Base-by-base conservation (phyloP, 495 filamentous ascomycete species). In the Podospora pseudoanserina region DNA sequence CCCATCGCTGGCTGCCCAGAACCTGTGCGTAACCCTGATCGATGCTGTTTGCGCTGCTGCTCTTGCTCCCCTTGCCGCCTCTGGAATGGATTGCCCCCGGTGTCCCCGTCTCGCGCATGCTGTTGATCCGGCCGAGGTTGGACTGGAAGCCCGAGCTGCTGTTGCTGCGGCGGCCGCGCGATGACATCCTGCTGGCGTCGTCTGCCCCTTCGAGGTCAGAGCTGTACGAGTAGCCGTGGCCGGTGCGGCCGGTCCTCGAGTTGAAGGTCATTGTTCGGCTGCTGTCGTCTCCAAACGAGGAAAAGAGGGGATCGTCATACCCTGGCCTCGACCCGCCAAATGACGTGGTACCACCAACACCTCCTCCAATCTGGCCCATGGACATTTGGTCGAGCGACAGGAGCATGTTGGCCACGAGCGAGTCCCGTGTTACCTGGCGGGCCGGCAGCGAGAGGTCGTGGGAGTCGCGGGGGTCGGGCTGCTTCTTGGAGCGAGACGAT, bases 371-470 rank as follows among this genome's bases (percentile, higher is more conserved):
- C 71, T 85, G 85, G 5, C 86, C 83, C 67, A 86, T 80, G 13
- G 85, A 86, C 74, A 92, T 86, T 80, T 92, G 90, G 78, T 96
- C 92, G 67, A 97, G 86, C 19, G 94, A 96, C 34, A 93, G 85
- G 15, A 97, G 86, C 88, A 97, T 92, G 73, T 96, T 94, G 77
- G 94, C 91, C 57, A 97, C 90, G 60, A 97, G 88, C 26, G 93
- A 97, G 71, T 93, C 91, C 62, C 93, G 88, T 30, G 89, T 89
- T 69, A 90, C 87, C 75, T 93, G 89, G 66, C 89, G 83, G 61
- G 89, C 83, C 7, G 89, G 87, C 63, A 96, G 81, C 39, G 92
- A 93, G 62, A 97, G 82, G 77, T 97, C 93, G 81, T 97, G 93
- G 28, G 93, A 94, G 76, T 97, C 92, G 61, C 89, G 86, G 18